These are phyloP conservation scores for Trichoderma semiorbis DNA, from an alignment of 2,329 filamentous ascomycete species.

Conservation along the genomic window DNA sequence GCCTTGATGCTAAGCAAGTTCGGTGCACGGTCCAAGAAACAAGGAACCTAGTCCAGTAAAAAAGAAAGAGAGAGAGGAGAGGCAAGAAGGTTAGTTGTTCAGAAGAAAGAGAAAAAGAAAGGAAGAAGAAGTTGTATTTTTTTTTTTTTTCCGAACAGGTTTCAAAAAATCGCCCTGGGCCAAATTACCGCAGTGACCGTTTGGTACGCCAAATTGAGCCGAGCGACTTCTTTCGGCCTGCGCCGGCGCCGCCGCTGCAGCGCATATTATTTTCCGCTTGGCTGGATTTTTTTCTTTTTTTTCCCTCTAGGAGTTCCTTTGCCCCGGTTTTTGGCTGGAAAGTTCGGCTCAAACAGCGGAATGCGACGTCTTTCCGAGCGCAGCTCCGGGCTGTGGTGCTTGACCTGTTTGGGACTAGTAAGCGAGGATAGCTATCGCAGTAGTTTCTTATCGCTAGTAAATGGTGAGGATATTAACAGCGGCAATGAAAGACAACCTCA, in stretches of 20 bases:
- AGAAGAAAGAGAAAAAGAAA: neutral
- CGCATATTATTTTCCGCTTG: neutral
- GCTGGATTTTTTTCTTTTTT: neutral
- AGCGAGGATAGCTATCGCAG: neutral
- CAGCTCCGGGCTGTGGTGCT: neutral
- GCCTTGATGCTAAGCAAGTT: neutral
- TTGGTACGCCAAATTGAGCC: slow-evolving; percentile 15
- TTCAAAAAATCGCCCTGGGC: slow-evolving; percentile 2
- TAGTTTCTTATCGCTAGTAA: neutral
- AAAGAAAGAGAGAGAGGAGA: neutral
- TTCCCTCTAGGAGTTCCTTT: neutral
- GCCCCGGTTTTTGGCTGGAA: neutral
- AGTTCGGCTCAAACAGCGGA: slow-evolving; percentile 18
- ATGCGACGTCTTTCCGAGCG: slow-evolving; percentile 25
- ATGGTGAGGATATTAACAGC: neutral
- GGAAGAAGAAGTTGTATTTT: neutral
- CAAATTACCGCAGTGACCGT: slow-evolving; percentile 12
- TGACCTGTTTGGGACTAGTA: slow-evolving; percentile 9
- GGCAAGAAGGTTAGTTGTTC: neutral
- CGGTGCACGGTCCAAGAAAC: slow-evolving; percentile 5
- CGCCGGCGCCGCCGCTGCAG: slow-evolving; percentile 8
- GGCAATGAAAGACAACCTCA: neutral
- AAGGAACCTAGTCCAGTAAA: slow-evolving; percentile 1
- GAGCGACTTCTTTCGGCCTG: slow-evolving; percentile 12
- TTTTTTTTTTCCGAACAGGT: neutral